Evolutionary conservation across 306 rosid genomes (phyloP).

Genomic region (Argentina anserina): DNA sequence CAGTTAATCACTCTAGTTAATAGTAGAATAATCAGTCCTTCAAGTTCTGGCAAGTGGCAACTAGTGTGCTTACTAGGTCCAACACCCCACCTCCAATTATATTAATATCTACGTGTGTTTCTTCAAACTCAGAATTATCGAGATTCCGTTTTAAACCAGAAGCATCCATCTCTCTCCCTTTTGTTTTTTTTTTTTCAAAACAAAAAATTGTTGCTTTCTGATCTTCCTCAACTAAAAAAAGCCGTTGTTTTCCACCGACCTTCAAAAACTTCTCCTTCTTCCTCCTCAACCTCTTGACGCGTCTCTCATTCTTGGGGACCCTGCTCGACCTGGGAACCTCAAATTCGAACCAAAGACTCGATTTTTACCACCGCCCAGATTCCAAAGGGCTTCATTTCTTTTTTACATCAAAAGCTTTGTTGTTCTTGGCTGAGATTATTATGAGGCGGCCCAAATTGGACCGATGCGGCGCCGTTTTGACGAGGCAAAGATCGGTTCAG

Average conservation of each 20-base stretch:
- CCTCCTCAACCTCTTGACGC: not conserved
- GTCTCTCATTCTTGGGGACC: slow-evolving; percentile 6
- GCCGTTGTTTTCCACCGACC: slow-evolving; percentile 30
- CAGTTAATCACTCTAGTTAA: not conserved
- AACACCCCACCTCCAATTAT: not conserved
- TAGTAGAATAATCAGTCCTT: not conserved
- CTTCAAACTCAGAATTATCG: slow-evolving; percentile 3
- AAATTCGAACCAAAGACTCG: slow-evolving; percentile 9
- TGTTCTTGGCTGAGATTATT: slow-evolving; percentile 27
- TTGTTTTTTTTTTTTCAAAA: not conserved
- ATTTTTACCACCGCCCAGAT: slow-evolving; percentile 7
- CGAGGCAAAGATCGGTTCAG: slow-evolving; percentile 67
- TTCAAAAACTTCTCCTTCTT: not conserved
- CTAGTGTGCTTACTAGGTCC: not conserved
- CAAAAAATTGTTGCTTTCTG: not conserved
- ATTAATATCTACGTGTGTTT: not conserved
- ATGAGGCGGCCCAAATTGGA: slow-evolving; percentile 62
- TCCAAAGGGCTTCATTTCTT: not conserved
- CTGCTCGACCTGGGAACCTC: not conserved
- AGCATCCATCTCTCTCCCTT: no score
- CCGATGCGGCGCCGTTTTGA: slow-evolving; percentile 38
- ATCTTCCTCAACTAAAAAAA: slow-evolving; percentile 18
- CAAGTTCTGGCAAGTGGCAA: slow-evolving; percentile 1
- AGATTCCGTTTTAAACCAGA: not conserved
- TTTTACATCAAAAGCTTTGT: not conserved